Conservation (phyloP, 371 early-diverging fungal species). For the Thermomucor indicae-seudaticae region DNA sequence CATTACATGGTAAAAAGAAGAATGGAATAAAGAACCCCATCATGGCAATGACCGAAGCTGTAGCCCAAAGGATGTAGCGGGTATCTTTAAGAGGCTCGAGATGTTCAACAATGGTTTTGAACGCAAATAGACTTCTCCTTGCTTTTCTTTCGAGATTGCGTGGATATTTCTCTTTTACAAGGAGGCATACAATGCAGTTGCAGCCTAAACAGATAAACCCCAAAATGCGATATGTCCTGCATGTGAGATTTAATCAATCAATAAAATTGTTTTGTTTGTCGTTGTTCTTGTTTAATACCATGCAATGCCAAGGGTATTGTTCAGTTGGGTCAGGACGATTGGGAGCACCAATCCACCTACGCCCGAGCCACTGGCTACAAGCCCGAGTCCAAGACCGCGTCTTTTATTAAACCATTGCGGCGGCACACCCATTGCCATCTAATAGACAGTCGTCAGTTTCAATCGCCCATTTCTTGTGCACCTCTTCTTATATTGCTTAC, state of each 20-base stretch:
- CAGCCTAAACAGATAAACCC: conserved; percentile 47
- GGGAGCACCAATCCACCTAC: conserved; percentile 74
- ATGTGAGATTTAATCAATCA: neutral
- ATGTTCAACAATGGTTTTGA: conserved; percentile 20
- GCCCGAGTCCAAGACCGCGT: conserved; percentile 73
- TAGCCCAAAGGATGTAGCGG: conserved; percentile 39
- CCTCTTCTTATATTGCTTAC: conserved; percentile 3
- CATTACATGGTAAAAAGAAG: conserved; percentile 51
- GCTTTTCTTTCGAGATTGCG: conserved; percentile 14
- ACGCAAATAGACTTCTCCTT: neutral
- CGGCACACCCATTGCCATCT: conserved; percentile 45
- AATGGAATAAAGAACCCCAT: conserved; percentile 61
- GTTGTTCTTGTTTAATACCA: no score
- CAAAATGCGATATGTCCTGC: conserved; percentile 45
- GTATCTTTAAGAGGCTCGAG: conserved; percentile 41
- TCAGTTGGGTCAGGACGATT: conserved; percentile 56
- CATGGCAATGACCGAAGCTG: conserved; percentile 38
- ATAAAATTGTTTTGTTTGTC: conserved; percentile 3
- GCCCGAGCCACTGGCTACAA: conserved; percentile 76
- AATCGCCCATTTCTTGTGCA: neutral
- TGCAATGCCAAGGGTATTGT: conserved; percentile 49
- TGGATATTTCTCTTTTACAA: conserved; percentile 35
- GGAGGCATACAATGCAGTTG: conserved; percentile 24
- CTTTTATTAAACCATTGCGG: conserved; percentile 73
- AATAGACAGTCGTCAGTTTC: neutral